phyloP scores from a whole-genome alignment of 306 rosid genomes.

The Mimosa bimucronata region DNA sequence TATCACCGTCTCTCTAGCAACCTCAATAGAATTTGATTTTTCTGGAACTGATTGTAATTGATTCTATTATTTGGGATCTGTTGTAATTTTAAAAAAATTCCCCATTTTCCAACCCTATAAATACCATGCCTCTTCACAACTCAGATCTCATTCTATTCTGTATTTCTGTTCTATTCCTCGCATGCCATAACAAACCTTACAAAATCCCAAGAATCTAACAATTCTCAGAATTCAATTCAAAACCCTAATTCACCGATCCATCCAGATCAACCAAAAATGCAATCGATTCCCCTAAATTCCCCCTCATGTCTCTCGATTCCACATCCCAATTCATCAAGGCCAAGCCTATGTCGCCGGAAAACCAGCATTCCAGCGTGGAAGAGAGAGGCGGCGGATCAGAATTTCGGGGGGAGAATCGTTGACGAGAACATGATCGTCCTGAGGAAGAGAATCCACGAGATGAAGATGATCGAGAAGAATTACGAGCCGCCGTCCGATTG shows the following conservation, averaged over 20 bases:
- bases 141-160: neutral
- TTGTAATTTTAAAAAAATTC: too few species aligned
- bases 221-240: neutral
- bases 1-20: too few species aligned
- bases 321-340: too few species aligned
- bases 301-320: neutral
- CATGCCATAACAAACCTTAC: too few species aligned
- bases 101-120: conserved; percentile 1
- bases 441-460: conserved; percentile 68
- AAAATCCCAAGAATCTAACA: neutral
- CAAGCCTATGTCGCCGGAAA: neutral
- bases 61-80: too few species aligned
- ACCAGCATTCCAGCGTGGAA: conserved; percentile 3
- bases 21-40: too few species aligned
- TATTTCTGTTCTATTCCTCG: neutral
- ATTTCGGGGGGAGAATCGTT: conserved; percentile 43
- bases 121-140: neutral
- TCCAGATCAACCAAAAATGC: too few species aligned
- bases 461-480: conserved; percentile 74
- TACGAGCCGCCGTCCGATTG: conserved; percentile 69
- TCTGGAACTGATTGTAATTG: too few species aligned
- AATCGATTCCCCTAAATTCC: neutral
- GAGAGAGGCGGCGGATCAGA: conserved; percentile 26
- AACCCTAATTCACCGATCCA: neutral
- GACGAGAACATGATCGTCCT: conserved; percentile 72